These are phyloP conservation scores for Alternaria panax DNA, from an alignment of 2,329 filamentous ascomycete genomes.

Conservation along the genomic window DNA sequence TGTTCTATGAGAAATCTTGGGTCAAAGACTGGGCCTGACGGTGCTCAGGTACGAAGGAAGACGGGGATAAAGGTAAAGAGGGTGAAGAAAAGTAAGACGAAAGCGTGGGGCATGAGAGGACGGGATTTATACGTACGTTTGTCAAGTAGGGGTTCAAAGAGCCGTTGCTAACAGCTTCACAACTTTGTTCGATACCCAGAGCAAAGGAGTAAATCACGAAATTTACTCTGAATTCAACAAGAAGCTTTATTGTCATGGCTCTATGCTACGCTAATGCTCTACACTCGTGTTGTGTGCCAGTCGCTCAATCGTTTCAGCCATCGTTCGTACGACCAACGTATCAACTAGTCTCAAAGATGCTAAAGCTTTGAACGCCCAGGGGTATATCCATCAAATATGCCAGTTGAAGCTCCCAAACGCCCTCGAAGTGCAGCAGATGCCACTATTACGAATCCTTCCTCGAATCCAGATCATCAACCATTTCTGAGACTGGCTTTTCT, in stretches of 20 bases:
- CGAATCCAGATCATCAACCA: background rate
- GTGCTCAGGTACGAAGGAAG: conserved; percentile 5
- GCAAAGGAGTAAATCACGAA: background rate
- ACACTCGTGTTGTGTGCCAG: background rate
- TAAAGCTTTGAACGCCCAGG: background rate
- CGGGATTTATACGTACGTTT: background rate
- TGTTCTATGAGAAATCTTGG: background rate
- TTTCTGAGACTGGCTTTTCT: background rate
- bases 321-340: background rate
- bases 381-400: conserved; percentile 4
- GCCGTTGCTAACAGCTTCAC: background rate
- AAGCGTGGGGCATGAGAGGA: background rate
- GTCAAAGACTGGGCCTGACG: background rate
- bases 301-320: background rate
- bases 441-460: background rate
- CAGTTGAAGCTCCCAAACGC: background rate
- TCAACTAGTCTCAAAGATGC: background rate
- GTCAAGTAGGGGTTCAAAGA: background rate
- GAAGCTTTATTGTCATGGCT: background rate
- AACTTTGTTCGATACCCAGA: background rate
- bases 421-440: background rate
- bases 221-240: background rate
- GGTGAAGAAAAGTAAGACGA: background rate
- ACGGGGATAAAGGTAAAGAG: background rate
- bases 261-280: background rate